Evolutionary conservation across 305 asterid species (phyloP).

Genomic region (Stenogyne calaminthoides): DNA sequence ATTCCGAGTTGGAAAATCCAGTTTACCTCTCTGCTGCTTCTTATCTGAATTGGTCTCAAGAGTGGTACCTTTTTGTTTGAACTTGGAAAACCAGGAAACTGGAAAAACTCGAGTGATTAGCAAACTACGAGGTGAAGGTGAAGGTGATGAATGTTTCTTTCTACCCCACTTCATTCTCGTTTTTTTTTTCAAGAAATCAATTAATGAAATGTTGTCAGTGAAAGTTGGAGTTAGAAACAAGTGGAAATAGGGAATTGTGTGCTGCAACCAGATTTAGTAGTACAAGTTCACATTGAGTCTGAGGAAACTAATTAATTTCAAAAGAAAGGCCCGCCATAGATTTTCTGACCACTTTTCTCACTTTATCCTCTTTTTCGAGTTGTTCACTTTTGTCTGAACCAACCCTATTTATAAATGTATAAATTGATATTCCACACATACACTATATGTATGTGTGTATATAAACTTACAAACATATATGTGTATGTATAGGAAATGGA

Average conservation of each 20-base stretch:
- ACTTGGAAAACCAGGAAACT: conserved; percentile 52
- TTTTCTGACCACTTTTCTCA: conserved; percentile 61
- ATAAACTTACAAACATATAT: background rate
- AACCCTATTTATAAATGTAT: background rate
- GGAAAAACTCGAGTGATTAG: conserved; percentile 43
- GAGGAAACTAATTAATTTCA: conserved; percentile 48
- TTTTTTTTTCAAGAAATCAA: conserved; percentile 9
- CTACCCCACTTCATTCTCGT: conserved; percentile 63
- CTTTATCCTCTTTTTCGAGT: conserved; percentile 38
- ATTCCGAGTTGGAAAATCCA: conserved; percentile 30
- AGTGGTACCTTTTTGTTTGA: conserved; percentile 47
- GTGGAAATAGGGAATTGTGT: conserved; percentile 46
- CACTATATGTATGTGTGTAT: no score
- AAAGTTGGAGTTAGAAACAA: conserved; percentile 31
- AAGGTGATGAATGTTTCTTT: conserved; percentile 48
- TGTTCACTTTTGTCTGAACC: background rate
- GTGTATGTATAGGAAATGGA: background rate
- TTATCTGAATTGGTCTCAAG: conserved; percentile 28
- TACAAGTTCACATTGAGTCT: conserved; percentile 15
- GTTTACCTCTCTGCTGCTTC: conserved; percentile 39
- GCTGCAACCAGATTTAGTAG: conserved; percentile 11
- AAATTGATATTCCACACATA: background rate
- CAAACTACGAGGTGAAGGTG: conserved; percentile 33
- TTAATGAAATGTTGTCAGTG: conserved; percentile 13
- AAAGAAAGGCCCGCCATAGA: conserved; percentile 78